Base-by-base conservation (phyloP, 2,329 filamentous ascomycete species). In the Fusarium drepaniforme region DNA sequence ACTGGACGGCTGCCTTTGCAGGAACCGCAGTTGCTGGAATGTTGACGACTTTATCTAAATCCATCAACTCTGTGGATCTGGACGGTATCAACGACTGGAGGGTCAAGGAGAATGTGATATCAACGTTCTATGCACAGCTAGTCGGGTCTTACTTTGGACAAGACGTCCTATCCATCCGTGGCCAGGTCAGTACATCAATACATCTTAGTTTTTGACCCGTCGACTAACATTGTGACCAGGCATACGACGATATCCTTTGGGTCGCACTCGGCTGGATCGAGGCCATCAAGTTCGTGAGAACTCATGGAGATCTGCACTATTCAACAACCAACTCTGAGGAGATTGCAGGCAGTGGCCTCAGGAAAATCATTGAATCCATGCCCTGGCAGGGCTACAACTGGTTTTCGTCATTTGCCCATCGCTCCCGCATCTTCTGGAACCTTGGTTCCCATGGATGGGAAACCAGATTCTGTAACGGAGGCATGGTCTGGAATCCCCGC, bases 171-270 rank as follows among this genome's bases (percentile, higher is more conserved):
- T 87, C 89, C 33, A 88, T 98, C 60, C 89, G 94, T 53, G 90
- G 91, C 67, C 82, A 91, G 80, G 85, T 86, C 71, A 46, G 71
- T 15, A 38, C 1, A 51, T 1, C 2, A 4, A 3, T 0, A 5
- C 3, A 15, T 16, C 6, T 3, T 7, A 12, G 25, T 28, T 28
- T 28, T 21, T 8, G 9, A 5, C 21, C 3, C 4, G 6, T 12
- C 11, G 46, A 21, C 30, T 64, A 5, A 44, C 12, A 33, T 35
- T 46, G 12, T n/a, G 4, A 7, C 1, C 3, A 97, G 86, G 96
- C 96, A 0, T 97, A 93, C 81, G 96, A 98, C 80, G 96, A 98
- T 81, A 97, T 98, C 85, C 89, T 98, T 4, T 98, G 96, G 96
- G 95, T 98, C 1, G 95, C 97, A 3, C 88, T 98, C 42, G 94